Base-by-base conservation (phyloP, 495 filamentous ascomycete genomes). In the Podospora pseudopauciseta region DNA sequence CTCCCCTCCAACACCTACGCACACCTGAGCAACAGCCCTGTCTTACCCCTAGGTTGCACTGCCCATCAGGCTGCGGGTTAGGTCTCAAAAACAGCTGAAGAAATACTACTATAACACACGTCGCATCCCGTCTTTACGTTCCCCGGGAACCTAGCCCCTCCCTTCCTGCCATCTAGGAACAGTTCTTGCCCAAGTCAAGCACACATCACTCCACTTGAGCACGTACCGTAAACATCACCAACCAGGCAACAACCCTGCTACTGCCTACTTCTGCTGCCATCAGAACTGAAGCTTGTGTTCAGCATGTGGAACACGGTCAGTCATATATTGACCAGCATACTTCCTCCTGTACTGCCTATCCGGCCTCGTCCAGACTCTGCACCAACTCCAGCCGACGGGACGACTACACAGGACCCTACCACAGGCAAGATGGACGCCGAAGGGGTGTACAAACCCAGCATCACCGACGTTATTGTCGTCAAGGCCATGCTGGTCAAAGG, bases 391-490 rank as follows among this genome's bases (percentile, higher is more conserved):
- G 39, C 39, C 39, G 9, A 49, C 5, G 39, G 39, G 7, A 49
- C 39, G 2, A 49, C 39, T 11, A 13, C 39, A 49, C 9, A 49
- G 13, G 39, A 49, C 19, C 13, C 56, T 19, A 27, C 59, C 59
- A 60, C 65, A 15, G 30, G 16, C 34, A 26, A 60, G 7, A 54
- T 5, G 3, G 54, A 49, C n/a, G 23, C 55, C 3, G 64, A 62
- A 23, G 63, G 39, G 9, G 32, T 55, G 11, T 72, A 77, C 39
- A 67, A 79, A 34, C 78, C 80, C 18, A 80, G 64, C 19, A 67
- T 80, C n/a, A 57, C 72, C 15, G 83, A 87, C 71, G 80, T 86
- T 18, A 39, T 83, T 6, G 65, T 80, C 23, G 79, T 83, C 49
- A 86, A 82, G 68, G 65, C 72, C 6, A 82, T 85, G 68, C 70